Conservation (phyloP, 352 stramenopile species). For the Albugo laibachii region DNA sequence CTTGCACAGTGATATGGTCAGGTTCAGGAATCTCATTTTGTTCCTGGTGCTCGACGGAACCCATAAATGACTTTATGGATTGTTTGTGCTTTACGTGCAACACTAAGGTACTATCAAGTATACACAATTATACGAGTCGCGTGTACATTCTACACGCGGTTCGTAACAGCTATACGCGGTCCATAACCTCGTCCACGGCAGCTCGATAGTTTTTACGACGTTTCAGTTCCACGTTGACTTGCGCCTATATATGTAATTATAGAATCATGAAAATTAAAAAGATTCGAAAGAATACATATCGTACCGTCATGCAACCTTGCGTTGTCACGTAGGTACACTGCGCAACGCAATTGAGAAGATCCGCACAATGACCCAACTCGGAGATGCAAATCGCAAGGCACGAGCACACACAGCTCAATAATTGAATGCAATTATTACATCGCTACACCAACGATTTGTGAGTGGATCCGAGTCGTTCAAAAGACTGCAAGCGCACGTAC, state of each 20-base stretch:
- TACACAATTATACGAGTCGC: too few species aligned
- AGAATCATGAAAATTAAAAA: background rate
- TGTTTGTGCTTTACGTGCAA: too few species aligned
- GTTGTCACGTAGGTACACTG: conserved; percentile 84
- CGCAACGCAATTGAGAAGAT: conserved; percentile 73
- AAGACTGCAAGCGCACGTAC: conserved; percentile 9
- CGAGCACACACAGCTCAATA: conserved; percentile 47
- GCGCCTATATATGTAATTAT: conserved; percentile 18
- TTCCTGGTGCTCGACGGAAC: too few species aligned
- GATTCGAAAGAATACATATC: background rate
- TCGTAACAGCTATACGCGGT: conserved; percentile 20
- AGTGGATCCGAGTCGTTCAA: background rate
- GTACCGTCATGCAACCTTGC: conserved; percentile 84
- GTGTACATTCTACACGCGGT: background rate
- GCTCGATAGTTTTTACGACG: conserved; percentile 37
- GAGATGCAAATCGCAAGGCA: conserved; percentile 62
- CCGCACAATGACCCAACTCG: conserved; percentile 34
- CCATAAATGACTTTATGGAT: too few species aligned
- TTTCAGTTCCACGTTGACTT: conserved; percentile 85
- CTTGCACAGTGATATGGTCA: conserved; percentile 25
- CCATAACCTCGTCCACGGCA: conserved; percentile 33
- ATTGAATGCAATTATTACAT: conserved; percentile 26
- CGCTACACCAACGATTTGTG: background rate
- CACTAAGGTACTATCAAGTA: too few species aligned
- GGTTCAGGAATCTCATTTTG: background rate